Conservation (phyloP, 177 flowering plant genomes). For the Vitis hybrid region DNA sequence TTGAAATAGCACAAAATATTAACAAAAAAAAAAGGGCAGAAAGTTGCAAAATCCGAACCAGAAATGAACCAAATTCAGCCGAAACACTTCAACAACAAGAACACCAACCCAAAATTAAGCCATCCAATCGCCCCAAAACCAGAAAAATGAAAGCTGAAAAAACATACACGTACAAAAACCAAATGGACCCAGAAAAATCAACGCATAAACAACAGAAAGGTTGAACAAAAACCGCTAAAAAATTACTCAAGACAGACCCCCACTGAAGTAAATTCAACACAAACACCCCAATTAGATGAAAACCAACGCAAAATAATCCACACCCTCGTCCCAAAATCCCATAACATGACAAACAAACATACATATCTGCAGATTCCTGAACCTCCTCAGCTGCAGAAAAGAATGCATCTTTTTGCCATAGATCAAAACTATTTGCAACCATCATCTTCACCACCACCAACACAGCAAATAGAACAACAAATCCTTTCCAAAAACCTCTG, state of each 20-base stretch:
- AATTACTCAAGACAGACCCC: too few relatives aligned
- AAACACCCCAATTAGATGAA: background rate
- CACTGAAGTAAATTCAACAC: too few relatives aligned
- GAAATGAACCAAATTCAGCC: background rate
- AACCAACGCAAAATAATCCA: background rate
- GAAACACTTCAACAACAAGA: background rate
- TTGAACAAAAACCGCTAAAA: too few relatives aligned
- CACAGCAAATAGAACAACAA: background rate
- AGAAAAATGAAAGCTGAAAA: background rate
- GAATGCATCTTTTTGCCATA: conserved; percentile 82
- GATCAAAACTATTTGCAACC: conserved; percentile 75
- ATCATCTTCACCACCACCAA: conserved; percentile 38
- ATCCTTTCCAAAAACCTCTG: background rate
- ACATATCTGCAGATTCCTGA: conserved; percentile 85
- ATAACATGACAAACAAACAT: conserved; percentile 14
- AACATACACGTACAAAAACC: background rate
- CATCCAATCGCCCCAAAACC: background rate
- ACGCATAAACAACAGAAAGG: too few relatives aligned
- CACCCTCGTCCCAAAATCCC: conserved; percentile 10
- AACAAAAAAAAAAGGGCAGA: background rate
- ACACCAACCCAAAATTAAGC: background rate
- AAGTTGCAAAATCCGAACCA: background rate
- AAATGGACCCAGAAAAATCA: background rate
- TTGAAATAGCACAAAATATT: background rate
- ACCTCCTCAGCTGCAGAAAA: conserved; percentile 93